Evolutionary conservation across 805 yeast species (phyloP).

Genomic region (Ogataea methanolica): DNA sequence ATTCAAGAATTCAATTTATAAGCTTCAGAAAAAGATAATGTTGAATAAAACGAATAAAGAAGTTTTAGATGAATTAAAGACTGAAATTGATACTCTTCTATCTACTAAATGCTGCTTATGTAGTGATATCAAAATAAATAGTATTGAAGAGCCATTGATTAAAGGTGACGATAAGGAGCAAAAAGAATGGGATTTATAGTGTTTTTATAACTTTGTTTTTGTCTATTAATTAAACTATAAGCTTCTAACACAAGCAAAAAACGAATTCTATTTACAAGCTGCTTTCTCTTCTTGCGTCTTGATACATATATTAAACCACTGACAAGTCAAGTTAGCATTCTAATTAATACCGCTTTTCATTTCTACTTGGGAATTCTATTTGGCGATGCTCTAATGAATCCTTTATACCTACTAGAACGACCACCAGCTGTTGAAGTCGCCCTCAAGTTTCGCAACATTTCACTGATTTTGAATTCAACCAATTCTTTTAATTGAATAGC

Average conservation of each 20-base stretch:
- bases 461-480: slow-evolving; percentile 59
- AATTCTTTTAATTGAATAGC: slow-evolving; percentile 66
- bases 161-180: slow-evolving; percentile 35
- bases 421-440: slow-evolving; percentile 6
- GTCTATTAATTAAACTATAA: background rate
- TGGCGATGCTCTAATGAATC: background rate
- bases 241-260: background rate
- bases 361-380: too few relatives aligned
- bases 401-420: background rate
- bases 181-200: slow-evolving; percentile 44
- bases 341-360: too few relatives aligned
- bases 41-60: slow-evolving; percentile 31
- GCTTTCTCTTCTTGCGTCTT: background rate
- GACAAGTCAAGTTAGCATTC: background rate
- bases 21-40: slow-evolving; percentile 41
- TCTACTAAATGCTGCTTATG: slow-evolving; percentile 70
- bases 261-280: too few relatives aligned
- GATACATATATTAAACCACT: background rate
- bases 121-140: slow-evolving; percentile 65
- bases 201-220: background rate
- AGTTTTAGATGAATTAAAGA: slow-evolving; percentile 26
- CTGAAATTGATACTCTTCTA: slow-evolving; percentile 55
- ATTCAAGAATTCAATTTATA: slow-evolving; percentile 57
- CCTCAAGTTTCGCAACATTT: slow-evolving; percentile 37
- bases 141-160: slow-evolving; percentile 61